Base-by-base conservation (phyloP, 2,329 filamentous ascomycete species). In the Coniochaeta sp. region DNA sequence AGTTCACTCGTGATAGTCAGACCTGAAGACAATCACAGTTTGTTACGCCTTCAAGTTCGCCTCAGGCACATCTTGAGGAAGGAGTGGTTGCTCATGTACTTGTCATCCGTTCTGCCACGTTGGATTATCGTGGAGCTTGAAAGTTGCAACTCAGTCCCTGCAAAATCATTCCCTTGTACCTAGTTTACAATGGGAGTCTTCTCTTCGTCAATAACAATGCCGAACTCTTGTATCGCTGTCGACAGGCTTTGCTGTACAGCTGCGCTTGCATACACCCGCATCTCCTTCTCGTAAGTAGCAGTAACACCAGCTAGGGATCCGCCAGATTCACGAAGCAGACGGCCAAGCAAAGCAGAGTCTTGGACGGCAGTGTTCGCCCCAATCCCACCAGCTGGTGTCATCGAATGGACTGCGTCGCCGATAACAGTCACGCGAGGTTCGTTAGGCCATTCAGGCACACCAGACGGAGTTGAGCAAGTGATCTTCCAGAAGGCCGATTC, bases 401-500 rank as follows among this genome's bases (percentile, higher is more conserved):
- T 82, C 1, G 71, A 73, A 55, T 82, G 79, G 3, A 65, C 77
- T 0, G 79, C 78, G 57, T 83, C 79, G 1, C 80, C 80, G 51
- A 83, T 77, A 1, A 82, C 69, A 0, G 79, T 82, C 9, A 82
- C 78, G 0, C 81, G 71, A 0, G 76, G 72, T 50, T 82, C 74
- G 42, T 81, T 84, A 8, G 66, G 58, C 82, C 82, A 85, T 42
- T 77, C 70, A 0, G 82, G 82, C 0, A 85, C 78, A 1, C 81
- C 81, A 1, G 70, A 70, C 0, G 81, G 82, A 0, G 72, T 75
- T 0, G 80, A 83, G 56, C 79, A 85, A 2, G 81, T 84, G 47
- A 86, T 84, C 58, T 83, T 85, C 79, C 81, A 85, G 56, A 86
- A 85, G 0, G 82, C 81, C 0, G 82, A 77, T 56, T 85, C 78